Conservation (phyloP, 2,329 filamentous ascomycete genomes). For the Trichoderma harzianum region DNA sequence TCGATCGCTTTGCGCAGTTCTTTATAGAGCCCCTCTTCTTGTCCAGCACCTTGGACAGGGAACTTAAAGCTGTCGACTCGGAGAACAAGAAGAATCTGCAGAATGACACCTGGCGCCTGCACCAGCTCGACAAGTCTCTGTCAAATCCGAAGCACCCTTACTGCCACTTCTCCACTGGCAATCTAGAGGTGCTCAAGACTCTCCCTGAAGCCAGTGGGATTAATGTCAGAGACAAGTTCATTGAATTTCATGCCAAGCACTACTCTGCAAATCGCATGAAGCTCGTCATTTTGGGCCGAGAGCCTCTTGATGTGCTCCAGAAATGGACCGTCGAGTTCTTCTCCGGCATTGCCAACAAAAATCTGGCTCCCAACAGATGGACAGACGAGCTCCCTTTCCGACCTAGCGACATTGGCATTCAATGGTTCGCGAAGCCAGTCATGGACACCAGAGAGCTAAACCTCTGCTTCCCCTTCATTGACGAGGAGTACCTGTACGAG, state of each 20-base stretch:
- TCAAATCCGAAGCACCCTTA: constrained; percentile 85
- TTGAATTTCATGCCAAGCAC: constrained; percentile 83
- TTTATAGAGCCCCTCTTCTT: constrained; percentile 87
- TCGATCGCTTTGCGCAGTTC: constrained; percentile 92
- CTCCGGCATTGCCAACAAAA: constrained; percentile 75
- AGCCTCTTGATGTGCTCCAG: constrained; percentile 77
- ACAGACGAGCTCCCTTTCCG: constrained; percentile 49
- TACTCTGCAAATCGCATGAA: constrained; percentile 96
- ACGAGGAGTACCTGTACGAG: constrained; percentile 76
- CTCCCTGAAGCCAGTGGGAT: constrained; percentile 74
- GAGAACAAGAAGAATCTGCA: constrained; percentile 98
- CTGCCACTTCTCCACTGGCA: constrained; percentile 89
- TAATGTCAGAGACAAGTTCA: constrained; percentile 86
- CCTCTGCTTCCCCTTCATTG: constrained; percentile 78
- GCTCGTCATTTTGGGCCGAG: constrained; percentile 78
- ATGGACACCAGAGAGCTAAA: constrained; percentile 81
- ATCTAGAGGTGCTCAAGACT: constrained; percentile 80
- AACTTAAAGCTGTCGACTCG: constrained; percentile 85
- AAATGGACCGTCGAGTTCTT: constrained; percentile 83
- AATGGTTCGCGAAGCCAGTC: constrained; percentile 86
- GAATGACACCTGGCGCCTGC: constrained; percentile 80
- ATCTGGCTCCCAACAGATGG: constrained; percentile 62
- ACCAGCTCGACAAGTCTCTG: constrained; percentile 84
- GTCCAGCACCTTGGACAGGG: constrained; percentile 78
- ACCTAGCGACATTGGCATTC: constrained; percentile 53